Base-by-base conservation (phyloP, 768 basidiomycete genomes). In the Xerocomus brunneocitrinus region DNA sequence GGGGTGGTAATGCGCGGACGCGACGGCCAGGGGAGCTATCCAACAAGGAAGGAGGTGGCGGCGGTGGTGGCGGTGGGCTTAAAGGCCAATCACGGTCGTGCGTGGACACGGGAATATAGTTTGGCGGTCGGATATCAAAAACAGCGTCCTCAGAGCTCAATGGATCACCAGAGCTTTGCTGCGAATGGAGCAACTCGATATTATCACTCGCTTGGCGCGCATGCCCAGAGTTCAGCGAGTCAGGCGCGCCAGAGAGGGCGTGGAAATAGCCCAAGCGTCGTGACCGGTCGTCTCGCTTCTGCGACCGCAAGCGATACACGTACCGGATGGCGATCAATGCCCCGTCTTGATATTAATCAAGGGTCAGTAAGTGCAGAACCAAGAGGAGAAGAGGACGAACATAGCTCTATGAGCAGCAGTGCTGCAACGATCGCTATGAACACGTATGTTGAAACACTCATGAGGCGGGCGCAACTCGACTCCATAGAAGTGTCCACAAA, bases 341-440 rank as follows among this genome's bases (percentile, higher is more conserved):
- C n/a, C 78, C 79, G 56, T 82, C 83, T 84, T 44, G 43, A 30
- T n/a, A n/a, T 8, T 19, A 19, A 47, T 56, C 24, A 13, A 48
- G n/a, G 16, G 54, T 53, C 43, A 50, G 39, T 9, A 32, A 55
- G 14, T 12, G 45, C 24, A 32, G n/a, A 31, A 38, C 41, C 38
- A 35, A 14, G 45, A 35, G 27, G 19, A 47, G 5, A 40, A 24
- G 12, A 22, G 36, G 25, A 74, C 84, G 60, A 61, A 85, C 85
- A 86, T 19, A 83, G 53, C 61, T 85, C 83, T 39, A 79, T 62
- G 25, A 79, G 44, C 36, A 87, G 62, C 22, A 85, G 66, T 28
- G 71, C 39, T 3, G 66, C 60, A 0, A 79, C 76, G 34, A 82
- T 63, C 27, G 63, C 76, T 47, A 76, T 69, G 58, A 79, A 81